Conservation (phyloP, 345 rosid species). For the Eucalyptus camaldulensis region DNA sequence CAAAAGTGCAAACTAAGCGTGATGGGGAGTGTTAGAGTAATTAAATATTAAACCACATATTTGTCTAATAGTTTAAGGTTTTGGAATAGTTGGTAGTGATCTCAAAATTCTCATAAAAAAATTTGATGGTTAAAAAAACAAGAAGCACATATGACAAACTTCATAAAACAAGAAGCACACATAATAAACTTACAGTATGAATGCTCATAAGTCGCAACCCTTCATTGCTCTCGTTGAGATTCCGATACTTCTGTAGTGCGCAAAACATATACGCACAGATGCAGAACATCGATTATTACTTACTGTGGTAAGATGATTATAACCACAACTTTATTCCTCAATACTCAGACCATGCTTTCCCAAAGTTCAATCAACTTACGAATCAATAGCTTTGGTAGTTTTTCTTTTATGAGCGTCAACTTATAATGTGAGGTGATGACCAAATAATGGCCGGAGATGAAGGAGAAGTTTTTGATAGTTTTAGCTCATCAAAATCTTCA, state of each 20-base stretch:
- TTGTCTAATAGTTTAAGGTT: too few relatives aligned
- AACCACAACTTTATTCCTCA: not conserved
- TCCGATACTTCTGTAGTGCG: not conserved
- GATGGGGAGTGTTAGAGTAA: too few relatives aligned
- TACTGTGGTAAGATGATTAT: not conserved
- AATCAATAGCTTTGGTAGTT: not conserved
- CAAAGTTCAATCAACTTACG: not conserved
- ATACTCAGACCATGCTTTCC: not conserved
- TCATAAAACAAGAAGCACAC: not conserved
- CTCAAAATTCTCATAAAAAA: too few relatives aligned
- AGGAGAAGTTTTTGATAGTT: not conserved
- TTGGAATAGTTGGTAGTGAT: too few relatives aligned
- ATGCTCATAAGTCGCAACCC: not conserved
- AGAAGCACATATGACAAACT: not conserved
- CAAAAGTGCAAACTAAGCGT: too few relatives aligned
- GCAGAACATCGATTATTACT: not conserved
- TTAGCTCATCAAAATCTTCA: constrained; percentile 15
- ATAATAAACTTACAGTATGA: not conserved
- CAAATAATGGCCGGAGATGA: not conserved
- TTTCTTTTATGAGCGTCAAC: not conserved
- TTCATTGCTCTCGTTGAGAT: not conserved
- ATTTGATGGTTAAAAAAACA: not conserved
- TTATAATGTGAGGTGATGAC: not conserved
- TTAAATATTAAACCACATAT: too few relatives aligned
- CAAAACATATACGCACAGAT: not conserved